Percentiles rank a stretch among this genome's conserved stretches.
Conservation (phyloP, 1,139 yeast species). For the Yamadazyma friedrichii region DNA sequence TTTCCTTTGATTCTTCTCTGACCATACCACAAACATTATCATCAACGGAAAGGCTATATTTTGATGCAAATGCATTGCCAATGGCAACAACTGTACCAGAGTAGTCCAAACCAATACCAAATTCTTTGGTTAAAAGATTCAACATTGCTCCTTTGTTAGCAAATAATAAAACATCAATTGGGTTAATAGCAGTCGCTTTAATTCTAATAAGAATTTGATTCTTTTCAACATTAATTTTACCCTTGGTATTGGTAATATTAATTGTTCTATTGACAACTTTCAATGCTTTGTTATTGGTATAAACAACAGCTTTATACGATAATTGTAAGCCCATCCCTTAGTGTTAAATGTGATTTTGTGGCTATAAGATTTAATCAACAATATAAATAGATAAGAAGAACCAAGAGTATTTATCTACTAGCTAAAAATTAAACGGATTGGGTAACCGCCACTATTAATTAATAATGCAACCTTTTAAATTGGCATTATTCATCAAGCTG, state of each 20-base stretch:
- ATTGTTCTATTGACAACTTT: not conserved
- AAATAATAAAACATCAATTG: slow-evolving; percentile 59
- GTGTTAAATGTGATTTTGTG: too few relatives aligned
- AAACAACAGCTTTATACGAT: slow-evolving; percentile 8
- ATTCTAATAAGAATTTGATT: slow-evolving; percentile 57
- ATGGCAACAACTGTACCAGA: slow-evolving; percentile 61
- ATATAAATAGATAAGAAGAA: too few relatives aligned
- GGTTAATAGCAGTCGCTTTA: slow-evolving; percentile 61
- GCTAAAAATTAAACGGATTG: too few relatives aligned
- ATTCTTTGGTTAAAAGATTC: not conserved
- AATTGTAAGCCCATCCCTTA: not conserved
- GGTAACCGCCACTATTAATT: too few relatives aligned
- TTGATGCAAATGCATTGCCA: slow-evolving; percentile 40
- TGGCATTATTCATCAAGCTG: too few relatives aligned
- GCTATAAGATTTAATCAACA: too few relatives aligned
- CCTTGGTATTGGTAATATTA: not conserved
- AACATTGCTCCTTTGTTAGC: slow-evolving; percentile 16
- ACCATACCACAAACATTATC: slow-evolving; percentile 60
- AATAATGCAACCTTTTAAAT: too few relatives aligned
- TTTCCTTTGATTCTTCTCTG: slow-evolving; percentile 36
- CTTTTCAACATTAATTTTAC: slow-evolving; percentile 32
- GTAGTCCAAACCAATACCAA: slow-evolving; percentile 69
- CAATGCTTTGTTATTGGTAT: not conserved
- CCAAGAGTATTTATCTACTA: too few relatives aligned
- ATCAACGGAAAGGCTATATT: slow-evolving; percentile 44